A percentile compares a stretch with the other conserved stretches of the same genome.
Conservation (phyloP, 495 filamentous ascomycete genomes). For the Neurospora tetraspora region DNA sequence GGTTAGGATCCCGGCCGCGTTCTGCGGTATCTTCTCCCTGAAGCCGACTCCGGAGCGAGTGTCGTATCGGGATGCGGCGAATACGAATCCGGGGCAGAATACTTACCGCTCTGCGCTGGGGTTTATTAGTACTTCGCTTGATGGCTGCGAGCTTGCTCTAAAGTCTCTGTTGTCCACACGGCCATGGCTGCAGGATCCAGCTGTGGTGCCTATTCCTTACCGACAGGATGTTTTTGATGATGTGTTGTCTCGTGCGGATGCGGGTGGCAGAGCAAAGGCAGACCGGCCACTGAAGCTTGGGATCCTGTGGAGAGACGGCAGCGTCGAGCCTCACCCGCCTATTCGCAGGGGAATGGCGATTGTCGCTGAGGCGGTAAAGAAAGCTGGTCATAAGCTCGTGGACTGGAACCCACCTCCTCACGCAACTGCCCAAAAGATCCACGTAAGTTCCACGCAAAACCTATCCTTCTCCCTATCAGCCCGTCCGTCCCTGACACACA, state of each 20-base stretch:
- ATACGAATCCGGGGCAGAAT: constrained; percentile 28
- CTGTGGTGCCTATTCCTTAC: constrained; percentile 23
- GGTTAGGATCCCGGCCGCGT: constrained; percentile 51
- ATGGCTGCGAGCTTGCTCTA: constrained; percentile 24
- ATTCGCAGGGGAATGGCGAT: constrained; percentile 31
- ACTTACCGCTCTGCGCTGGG: constrained; percentile 20
- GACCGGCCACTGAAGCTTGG: constrained; percentile 33
- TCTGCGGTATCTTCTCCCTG: constrained; percentile 47
- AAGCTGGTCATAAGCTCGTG: constrained; percentile 28
- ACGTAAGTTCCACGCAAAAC: constrained; percentile 9
- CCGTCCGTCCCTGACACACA: neutral
- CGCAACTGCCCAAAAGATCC: constrained; percentile 22
- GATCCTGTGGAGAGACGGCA: constrained; percentile 43
- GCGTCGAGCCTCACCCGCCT: constrained; percentile 46
- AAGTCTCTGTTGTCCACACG: constrained; percentile 16
- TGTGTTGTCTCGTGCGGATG: constrained; percentile 7
- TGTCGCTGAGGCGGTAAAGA: constrained; percentile 24
- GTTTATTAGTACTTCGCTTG: constrained; percentile 16
- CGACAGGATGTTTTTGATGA: constrained; percentile 9
- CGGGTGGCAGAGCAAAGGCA: neutral
- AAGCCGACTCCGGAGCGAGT: constrained; percentile 51
- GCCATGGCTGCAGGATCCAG: constrained; percentile 21
- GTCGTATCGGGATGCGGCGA: constrained; percentile 29
- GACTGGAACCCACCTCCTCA: constrained; percentile 35
- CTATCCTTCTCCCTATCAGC: neutral